Evolutionary conservation across 306 rosid genomes (phyloP).

Genomic region (Ziziphus jujuba): DNA sequence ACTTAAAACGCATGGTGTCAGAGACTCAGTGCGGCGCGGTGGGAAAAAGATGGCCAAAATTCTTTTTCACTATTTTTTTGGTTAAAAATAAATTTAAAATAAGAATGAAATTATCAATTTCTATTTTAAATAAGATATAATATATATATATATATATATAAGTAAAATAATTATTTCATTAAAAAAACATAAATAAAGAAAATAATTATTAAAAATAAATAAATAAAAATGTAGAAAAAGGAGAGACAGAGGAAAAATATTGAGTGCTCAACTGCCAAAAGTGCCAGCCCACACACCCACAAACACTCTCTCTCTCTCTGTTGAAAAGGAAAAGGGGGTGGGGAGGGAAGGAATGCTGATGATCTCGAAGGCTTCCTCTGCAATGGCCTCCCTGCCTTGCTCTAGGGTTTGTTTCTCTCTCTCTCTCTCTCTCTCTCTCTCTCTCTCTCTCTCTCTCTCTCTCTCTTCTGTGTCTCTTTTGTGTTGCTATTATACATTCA

Average conservation of each 20-base stretch:
- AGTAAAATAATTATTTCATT: too few relatives aligned
- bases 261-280: slow-evolving; percentile 36
- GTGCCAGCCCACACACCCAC: slow-evolving; percentile 40
- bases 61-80: too few relatives aligned
- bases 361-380: slow-evolving; percentile 58
- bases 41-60: too few relatives aligned
- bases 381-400: slow-evolving; percentile 64
- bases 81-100: too few relatives aligned
- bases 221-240: slow-evolving; percentile 8
- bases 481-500: neutral
- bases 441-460: neutral
- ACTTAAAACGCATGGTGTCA: too few relatives aligned
- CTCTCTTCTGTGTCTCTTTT: neutral
- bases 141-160: too few relatives aligned
- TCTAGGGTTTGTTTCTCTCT: slow-evolving; percentile 47
- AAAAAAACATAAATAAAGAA: too few relatives aligned
- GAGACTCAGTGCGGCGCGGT: too few relatives aligned
- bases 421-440: neutral
- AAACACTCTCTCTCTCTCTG: slow-evolving; percentile 15
- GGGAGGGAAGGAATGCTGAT: slow-evolving; percentile 42
- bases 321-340: neutral
- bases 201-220: too few relatives aligned
- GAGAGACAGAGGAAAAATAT: neutral
- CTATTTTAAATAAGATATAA: too few relatives aligned
- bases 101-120: too few relatives aligned